phyloP scores from a whole-genome alignment of 2,329 filamentous ascomycete genomes.

The Apiospora koreana region DNA sequence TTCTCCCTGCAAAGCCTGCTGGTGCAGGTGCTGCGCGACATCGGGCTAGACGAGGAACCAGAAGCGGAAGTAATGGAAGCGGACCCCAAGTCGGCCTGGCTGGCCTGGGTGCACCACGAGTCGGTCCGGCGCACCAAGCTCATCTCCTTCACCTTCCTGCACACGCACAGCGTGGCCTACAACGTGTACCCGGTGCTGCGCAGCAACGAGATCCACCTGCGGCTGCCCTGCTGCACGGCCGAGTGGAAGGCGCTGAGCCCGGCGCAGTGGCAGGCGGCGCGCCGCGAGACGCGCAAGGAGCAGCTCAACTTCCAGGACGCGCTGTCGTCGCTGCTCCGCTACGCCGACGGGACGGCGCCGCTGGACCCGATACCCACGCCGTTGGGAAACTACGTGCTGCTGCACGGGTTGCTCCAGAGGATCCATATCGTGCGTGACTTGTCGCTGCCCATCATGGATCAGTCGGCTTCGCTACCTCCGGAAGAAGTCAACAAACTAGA shows the following conservation, averaged over 20 bases:
- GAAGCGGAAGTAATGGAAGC: background rate
- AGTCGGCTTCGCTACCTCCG: conserved; percentile 30
- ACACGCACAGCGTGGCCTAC: conserved; percentile 41
- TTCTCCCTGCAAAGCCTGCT: conserved; percentile 36
- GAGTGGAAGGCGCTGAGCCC: conserved; percentile 38
- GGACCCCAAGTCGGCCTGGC: conserved; percentile 26
- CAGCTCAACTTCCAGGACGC: conserved; percentile 40
- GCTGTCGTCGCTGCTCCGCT: conserved; percentile 32
- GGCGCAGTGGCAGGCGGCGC: conserved; percentile 30
- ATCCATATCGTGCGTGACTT: conserved; percentile 41
- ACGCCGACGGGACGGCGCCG: conserved; percentile 27
- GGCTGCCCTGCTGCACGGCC: conserved; percentile 36
- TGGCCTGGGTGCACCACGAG: conserved; percentile 34
- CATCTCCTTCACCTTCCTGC: conserved; percentile 39
- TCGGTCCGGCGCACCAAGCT: conserved; percentile 36
- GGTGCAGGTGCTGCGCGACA: conserved; percentile 34
- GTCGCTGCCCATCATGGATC: conserved; percentile 35
- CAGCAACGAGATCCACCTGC: conserved; percentile 37
- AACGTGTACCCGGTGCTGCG: conserved; percentile 38
- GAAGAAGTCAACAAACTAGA: conserved; percentile 40
- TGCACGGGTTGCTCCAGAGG: conserved; percentile 39
- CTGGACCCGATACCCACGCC: conserved; percentile 38
- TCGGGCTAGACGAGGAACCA: conserved; percentile 33
- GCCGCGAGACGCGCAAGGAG: conserved; percentile 29
- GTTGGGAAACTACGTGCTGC: conserved; percentile 37